These are phyloP conservation scores for Cladophialophora immunda DNA, from an alignment of 2,329 filamentous ascomycete species.

Conservation along the genomic window DNA sequence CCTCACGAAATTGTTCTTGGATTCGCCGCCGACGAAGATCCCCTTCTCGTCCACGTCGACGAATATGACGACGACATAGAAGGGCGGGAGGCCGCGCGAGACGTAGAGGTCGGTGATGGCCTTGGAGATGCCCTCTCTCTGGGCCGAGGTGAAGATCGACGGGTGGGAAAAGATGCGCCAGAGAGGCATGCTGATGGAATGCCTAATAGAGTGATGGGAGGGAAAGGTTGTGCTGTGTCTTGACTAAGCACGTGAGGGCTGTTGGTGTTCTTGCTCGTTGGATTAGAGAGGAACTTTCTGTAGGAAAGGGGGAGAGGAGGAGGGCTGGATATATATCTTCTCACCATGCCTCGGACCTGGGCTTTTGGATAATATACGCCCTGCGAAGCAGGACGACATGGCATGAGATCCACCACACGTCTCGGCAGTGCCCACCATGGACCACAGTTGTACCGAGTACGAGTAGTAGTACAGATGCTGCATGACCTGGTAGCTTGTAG, in stretches of 20 bases:
- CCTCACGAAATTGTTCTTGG: slow-evolving; percentile 35
- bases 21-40: slow-evolving; percentile 33
- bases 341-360: too few species aligned
- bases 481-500: too few species aligned
- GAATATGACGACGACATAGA: slow-evolving; percentile 46
- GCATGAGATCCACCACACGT: not conserved
- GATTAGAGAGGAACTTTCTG: too few species aligned
- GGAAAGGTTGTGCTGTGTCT: not conserved
- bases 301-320: too few species aligned
- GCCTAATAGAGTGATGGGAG: not conserved
- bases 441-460: not conserved
- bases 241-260: not conserved
- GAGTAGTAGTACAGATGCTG: too few species aligned
- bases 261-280: not conserved
- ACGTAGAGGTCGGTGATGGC: slow-evolving; percentile 44
- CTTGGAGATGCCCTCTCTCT: slow-evolving; percentile 33
- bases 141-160: slow-evolving; percentile 18
- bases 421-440: not conserved
- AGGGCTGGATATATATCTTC: too few species aligned
- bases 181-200: slow-evolving; percentile 30
- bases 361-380: too few species aligned
- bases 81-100: slow-evolving; percentile 41
- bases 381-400: too few species aligned
- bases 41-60: slow-evolving; percentile 27
- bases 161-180: slow-evolving; percentile 34